Conservation (phyloP, 1,284 basidiomycete genomes). For the Hymenochaete sp. region DNA sequence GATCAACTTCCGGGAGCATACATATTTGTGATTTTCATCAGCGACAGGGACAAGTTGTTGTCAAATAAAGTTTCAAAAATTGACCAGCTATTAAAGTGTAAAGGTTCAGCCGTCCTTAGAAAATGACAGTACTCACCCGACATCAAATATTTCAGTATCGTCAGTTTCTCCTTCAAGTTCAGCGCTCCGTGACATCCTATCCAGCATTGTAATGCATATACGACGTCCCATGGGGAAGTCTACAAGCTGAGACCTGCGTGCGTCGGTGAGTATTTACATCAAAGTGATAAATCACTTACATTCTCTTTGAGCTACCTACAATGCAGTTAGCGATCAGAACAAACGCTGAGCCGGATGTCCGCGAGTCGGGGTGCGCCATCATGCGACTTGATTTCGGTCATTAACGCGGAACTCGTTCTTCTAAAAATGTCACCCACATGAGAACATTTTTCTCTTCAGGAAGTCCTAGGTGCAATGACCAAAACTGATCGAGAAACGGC, state of each 20-base stretch:
- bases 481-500: slow-evolving; percentile 42
- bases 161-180: slow-evolving; percentile 55
- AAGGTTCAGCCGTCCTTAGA: slow-evolving; percentile 9
- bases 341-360: slow-evolving; percentile 52
- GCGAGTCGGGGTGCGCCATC: slow-evolving; percentile 56
- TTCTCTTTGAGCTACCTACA: slow-evolving; percentile 41
- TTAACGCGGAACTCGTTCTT: background rate
- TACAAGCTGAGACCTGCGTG: slow-evolving; percentile 37
- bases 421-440: slow-evolving; percentile 41
- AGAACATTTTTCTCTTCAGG: slow-evolving; percentile 67
- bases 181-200: slow-evolving; percentile 57
- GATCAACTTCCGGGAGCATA: slow-evolving; percentile 28
- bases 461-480: slow-evolving; percentile 55
- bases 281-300: slow-evolving; percentile 37
- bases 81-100: slow-evolving; percentile 27
- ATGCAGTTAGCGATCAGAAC: slow-evolving; percentile 70
- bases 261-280: slow-evolving; percentile 21
- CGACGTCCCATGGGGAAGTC: slow-evolving; percentile 47
- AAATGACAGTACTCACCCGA: slow-evolving; percentile 42
- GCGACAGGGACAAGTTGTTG: slow-evolving; percentile 25
- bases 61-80: slow-evolving; percentile 34
- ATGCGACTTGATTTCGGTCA: slow-evolving; percentile 48
- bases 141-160: slow-evolving; percentile 59
- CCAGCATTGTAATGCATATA: slow-evolving; percentile 52
- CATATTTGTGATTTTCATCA: slow-evolving; percentile 31